A percentile compares a stretch with the other conserved stretches of the same genome.
These are phyloP conservation scores for Dispira parvispora DNA, from an alignment of 192 early-diverging fungal species.

Conservation along the genomic window DNA sequence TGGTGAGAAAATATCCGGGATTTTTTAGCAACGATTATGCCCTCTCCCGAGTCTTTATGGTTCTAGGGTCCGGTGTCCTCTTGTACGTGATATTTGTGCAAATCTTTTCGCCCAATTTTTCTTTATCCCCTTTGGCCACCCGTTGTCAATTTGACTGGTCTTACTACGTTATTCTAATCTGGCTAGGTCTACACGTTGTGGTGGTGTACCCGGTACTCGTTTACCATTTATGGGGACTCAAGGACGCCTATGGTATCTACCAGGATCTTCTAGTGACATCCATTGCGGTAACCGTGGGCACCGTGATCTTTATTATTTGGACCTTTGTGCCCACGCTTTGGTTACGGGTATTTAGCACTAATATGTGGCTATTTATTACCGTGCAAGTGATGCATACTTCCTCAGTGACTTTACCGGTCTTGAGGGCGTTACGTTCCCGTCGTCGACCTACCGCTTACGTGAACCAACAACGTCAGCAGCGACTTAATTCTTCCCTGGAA, in stretches of 20 bases:
- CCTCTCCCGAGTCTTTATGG: background rate
- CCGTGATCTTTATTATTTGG: conserved; percentile 8
- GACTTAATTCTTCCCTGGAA: too few species aligned
- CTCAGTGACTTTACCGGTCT: background rate
- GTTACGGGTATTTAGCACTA: background rate
- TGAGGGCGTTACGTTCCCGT: background rate
- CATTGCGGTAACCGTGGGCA: background rate
- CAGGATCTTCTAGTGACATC: conserved; percentile 1
- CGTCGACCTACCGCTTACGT: background rate
- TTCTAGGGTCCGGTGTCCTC: background rate
- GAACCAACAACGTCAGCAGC: too few species aligned
- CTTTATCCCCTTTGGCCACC: background rate
- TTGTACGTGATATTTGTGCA: conserved; percentile 3
- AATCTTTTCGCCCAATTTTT: background rate
- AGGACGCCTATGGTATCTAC: conserved; percentile 7
- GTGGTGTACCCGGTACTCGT: conserved; percentile 1
- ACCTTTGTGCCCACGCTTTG: background rate
- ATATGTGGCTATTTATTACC: conserved; percentile 1
- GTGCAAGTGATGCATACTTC: conserved; percentile 6
- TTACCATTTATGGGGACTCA: conserved; percentile 6
- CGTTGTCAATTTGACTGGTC: background rate
- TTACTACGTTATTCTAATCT: background rate
- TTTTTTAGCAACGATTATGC: background rate
- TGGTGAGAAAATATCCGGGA: background rate
- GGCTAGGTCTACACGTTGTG: background rate